Base-by-base conservation (phyloP, 768 basidiomycete species). In the Tylopilus rubrobrunneus region DNA sequence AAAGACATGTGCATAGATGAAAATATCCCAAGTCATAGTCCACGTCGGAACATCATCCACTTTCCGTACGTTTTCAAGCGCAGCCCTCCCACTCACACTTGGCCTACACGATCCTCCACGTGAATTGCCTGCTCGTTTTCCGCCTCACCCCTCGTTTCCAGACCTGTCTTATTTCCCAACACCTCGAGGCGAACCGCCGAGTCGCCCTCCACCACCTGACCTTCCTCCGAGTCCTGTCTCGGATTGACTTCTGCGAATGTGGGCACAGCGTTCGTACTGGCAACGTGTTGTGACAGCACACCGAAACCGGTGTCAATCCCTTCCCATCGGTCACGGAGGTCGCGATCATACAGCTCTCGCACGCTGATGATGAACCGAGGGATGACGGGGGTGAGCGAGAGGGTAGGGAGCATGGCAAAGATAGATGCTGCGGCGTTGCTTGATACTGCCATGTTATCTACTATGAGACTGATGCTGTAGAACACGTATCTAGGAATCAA, bases 281-380 rank as follows among this genome's bases (percentile, higher is more conserved):
- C 11, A 23, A 15, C 23, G 7, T 10, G 14, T 17, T 47, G 45
- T 12, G 45, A 47, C 11, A 23, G 7, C 28, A 47, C 15, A 36
- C 45, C 45, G 7, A 47, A 47, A 15, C 45, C 45, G 11, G 33
- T 4, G 33, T 47, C 45, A 3, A 34, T 25, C 19, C 33, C 45
- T 19, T 47, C 7, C 33, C 33, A 5, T n/a, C n/a, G n/a, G n/a
- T n/a, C n/a, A n/a, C n/a, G n/a, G n/a, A n/a, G n/a, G n/a, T n/a
- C 19, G 21, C 31, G 23, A 19, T 34, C 15, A n/a, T n/a, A n/a
- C n/a, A n/a, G n/a, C n/a, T n/a, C n/a, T n/a, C n/a, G n/a, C n/a
- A n/a, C n/a, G n/a, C n/a, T n/a, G n/a, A n/a, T n/a, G 45, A 47
- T 47, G 33, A 47, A 47, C 45, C 45, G 31, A 7, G 45, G 45